Percentiles rank a stretch among this genome's conserved stretches.
These are phyloP conservation scores for Spiromastix sp. DNA, from an alignment of 2,329 filamentous ascomycete species.

Conservation along the genomic window DNA sequence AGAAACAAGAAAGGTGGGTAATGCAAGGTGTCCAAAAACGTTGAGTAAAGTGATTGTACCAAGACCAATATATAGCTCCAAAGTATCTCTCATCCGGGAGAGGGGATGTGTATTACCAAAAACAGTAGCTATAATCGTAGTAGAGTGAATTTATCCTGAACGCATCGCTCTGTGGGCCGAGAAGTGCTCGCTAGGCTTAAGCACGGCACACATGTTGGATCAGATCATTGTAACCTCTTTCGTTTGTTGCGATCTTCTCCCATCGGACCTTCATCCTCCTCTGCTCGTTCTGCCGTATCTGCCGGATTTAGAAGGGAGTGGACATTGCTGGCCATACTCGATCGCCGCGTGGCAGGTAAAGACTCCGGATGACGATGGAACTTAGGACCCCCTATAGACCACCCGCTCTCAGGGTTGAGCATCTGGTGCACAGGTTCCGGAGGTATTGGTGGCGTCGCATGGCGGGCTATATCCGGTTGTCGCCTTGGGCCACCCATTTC, in stretches of 20 bases:
- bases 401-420: conserved; percentile 44
- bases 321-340: conserved; percentile 62
- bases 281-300: conserved; percentile 55
- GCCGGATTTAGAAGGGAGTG: conserved; percentile 58
- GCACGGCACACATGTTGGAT: too few relatives aligned
- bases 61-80: too few relatives aligned
- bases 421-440: conserved; percentile 34
- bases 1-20: too few relatives aligned
- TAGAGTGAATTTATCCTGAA: too few relatives aligned
- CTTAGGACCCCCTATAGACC: conserved; percentile 41
- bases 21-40: too few relatives aligned
- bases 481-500: conserved; percentile 49
- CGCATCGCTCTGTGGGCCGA: too few relatives aligned
- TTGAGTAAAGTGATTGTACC: too few relatives aligned
- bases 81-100: too few relatives aligned
- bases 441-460: conserved; percentile 43
- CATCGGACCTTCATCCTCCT: conserved; percentile 48
- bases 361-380: conserved; percentile 28
- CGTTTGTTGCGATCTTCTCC: conserved; percentile 49
- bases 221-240: conserved; percentile 44
- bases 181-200: too few relatives aligned
- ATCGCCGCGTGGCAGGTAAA: conserved; percentile 52
- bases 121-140: too few relatives aligned
- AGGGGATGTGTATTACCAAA: too few relatives aligned
- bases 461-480: conserved; percentile 37